Base-by-base conservation (phyloP, 2,329 filamentous ascomycete genomes). In the Exophiala sideris region DNA sequence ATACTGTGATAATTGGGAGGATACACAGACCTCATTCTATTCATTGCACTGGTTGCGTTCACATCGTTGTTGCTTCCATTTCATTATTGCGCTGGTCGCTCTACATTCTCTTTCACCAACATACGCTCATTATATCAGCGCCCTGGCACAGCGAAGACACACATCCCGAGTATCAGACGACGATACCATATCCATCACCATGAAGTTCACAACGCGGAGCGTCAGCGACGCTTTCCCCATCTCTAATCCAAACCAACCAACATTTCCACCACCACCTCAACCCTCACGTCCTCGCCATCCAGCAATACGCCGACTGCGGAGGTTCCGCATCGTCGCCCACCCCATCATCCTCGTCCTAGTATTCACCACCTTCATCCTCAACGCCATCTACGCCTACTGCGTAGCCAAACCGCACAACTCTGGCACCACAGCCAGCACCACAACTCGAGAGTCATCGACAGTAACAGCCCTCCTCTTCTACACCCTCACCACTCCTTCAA, bases 341-440 rank as follows among this genome's bases (percentile, higher is more conserved):
- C 58, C 60, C 8, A 45, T 57, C 14, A 49, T 59, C 16, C 48
- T 64, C 24, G 45, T 59, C 29, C 16, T 60, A 16, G 40, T 53
- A n/a, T 64, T 64, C 54, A 60, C 58, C 29, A 59, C 54, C 5
- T 32, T 62, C 32, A 56, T 64, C 52, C 58, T 64, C 5, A 55
- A 48, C 2, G 46, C 50, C 41, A 61, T 64, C 48, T 64, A 61
- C 44, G 60, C 60, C 3, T 64, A 64, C 54, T 64, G 62, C 46
- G 57, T 62, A 2, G 58, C 62, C 7, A 59, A 60, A 33, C 62
- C 60, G 14, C 58, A 62, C 46, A 62, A 29, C 5, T 29, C 60
- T 2, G 50, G 59, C 18, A 61, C 54, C 33, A 51, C 54, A 16
- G 58, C 52, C 29, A 29, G 24, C 24, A 4, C 24, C 24, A 8